Evolutionary conservation across 1,139 yeast genomes (phyloP).

Genomic region (Suhomyces wounanorum): DNA sequence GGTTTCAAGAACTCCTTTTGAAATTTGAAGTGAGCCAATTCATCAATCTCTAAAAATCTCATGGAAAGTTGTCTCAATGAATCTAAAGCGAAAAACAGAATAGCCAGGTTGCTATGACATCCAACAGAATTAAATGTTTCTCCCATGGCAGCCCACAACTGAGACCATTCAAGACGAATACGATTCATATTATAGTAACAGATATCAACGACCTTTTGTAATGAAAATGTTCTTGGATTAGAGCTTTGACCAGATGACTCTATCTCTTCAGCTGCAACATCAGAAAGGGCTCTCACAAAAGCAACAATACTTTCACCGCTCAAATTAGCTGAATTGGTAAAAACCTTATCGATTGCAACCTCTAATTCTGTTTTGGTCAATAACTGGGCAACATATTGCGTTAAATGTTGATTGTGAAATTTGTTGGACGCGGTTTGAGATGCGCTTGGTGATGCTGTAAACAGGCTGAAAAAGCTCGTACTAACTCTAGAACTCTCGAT

Average conservation of each 20-base stretch:
- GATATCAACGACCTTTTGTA: conserved; percentile 95
- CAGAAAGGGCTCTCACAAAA: conserved; percentile 83
- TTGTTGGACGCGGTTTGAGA: conserved; percentile 47
- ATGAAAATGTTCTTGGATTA: conserved; percentile 86
- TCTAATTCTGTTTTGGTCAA: conserved; percentile 76
- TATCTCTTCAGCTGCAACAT: conserved; percentile 88
- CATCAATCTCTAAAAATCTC: conserved; percentile 91
- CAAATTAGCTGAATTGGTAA: conserved; percentile 77
- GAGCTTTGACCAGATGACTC: conserved; percentile 81
- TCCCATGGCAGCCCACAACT: conserved; percentile 92
- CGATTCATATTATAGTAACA: conserved; percentile 97
- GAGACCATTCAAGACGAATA: conserved; percentile 96
- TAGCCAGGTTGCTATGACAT: conserved; percentile 71
- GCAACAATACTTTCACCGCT: conserved; percentile 83
- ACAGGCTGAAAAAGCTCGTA: conserved; percentile 55
- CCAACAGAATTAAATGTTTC: conserved; percentile 86
- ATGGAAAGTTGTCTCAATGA: conserved; percentile 90
- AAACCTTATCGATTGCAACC: conserved; percentile 83
- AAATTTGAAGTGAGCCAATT: conserved; percentile 91
- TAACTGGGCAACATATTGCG: conserved; percentile 44
- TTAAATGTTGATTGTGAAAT: conserved; percentile 47
- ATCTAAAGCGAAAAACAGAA: conserved; percentile 89
- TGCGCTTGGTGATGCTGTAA: conserved; percentile 35
- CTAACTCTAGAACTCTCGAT: conserved; percentile 55
- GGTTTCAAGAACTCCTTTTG: conserved; percentile 94